These are phyloP conservation scores for Hibiscus trionum DNA, from an alignment of 345 rosid genomes.

Conservation along the genomic window DNA sequence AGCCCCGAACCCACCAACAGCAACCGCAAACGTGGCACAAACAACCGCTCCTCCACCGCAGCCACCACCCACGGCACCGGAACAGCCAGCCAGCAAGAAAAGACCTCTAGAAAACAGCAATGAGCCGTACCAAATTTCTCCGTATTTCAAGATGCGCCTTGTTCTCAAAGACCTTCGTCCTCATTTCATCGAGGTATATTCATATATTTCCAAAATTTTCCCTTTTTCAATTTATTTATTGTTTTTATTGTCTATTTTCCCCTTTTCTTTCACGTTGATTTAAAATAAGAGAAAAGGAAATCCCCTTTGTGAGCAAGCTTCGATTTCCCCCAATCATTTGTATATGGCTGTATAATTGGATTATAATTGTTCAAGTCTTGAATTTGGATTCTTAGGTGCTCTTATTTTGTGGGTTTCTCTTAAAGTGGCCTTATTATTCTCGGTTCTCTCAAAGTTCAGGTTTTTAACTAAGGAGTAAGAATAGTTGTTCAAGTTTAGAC, in stretches of 20 bases:
- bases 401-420: background rate
- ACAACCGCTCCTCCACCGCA: constrained; percentile 15
- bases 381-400: background rate
- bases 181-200: constrained; percentile 44
- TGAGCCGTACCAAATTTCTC: constrained; percentile 33
- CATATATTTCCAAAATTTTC: background rate
- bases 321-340: background rate
- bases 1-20: constrained; percentile 4
- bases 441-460: background rate
- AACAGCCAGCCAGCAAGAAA: constrained; percentile 34
- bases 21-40: constrained; percentile 7
- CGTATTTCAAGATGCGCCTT: constrained; percentile 55
- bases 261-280: background rate
- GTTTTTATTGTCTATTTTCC: background rate
- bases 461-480: background rate
- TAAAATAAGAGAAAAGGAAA: background rate
- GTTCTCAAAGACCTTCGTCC: constrained; percentile 55
- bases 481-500: background rate
- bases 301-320: background rate
- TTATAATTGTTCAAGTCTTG: background rate
- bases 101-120: constrained; percentile 38
- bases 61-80: constrained; percentile 13
- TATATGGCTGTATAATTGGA: background rate
- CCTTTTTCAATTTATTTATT: background rate
- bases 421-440: background rate